phyloP scores from a whole-genome alignment of 352 stramenopile species.

The Blastocystis sp. region DNA sequence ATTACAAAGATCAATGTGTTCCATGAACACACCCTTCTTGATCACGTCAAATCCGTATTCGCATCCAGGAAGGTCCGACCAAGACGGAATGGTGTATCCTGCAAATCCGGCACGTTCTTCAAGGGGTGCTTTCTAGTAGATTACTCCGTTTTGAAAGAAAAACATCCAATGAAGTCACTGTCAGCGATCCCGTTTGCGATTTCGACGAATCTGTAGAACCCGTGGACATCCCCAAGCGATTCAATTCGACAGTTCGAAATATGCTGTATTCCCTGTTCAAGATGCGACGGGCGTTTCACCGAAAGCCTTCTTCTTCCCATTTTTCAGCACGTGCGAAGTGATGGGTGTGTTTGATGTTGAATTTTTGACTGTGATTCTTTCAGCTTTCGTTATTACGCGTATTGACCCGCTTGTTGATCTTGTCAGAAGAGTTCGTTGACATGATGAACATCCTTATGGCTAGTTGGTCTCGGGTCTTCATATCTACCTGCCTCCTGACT shows the following conservation, averaged over 20 bases:
- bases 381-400: conserved; percentile 18
- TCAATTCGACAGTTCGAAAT: background rate
- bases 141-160: background rate
- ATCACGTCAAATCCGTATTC: conserved; percentile 31
- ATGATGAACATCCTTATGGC: background rate
- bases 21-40: conserved; percentile 34
- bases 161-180: background rate
- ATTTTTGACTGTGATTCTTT: conserved; percentile 37
- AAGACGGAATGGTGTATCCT: conserved; percentile 32
- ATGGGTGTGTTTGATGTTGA: conserved; percentile 55
- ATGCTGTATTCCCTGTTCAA: background rate
- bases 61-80: conserved; percentile 22
- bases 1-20: background rate
- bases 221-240: background rate
- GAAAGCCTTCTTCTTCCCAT: background rate
- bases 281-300: background rate
- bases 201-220: background rate
- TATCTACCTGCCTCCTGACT: conserved; percentile 4
- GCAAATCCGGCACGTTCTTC: background rate
- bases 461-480: background rate
- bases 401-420: conserved; percentile 38
- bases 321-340: background rate
- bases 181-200: background rate
- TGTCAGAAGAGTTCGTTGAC: background rate
- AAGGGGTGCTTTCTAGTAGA: conserved; percentile 6